Conservation (phyloP, 2,329 filamentous ascomycete genomes). For the Trichoderma brevicompactum region DNA sequence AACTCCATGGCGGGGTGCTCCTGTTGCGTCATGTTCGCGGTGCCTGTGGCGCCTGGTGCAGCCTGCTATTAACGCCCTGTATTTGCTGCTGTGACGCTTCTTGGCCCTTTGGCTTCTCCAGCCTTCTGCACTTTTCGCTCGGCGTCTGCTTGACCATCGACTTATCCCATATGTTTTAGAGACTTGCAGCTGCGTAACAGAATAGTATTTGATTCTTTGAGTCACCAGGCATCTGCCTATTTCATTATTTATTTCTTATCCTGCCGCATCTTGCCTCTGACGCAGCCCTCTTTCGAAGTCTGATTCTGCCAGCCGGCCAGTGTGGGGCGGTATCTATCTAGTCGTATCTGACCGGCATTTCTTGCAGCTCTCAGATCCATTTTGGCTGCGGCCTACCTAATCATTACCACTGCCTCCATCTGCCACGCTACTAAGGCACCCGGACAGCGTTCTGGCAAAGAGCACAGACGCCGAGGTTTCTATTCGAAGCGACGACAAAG, state of each 20-base stretch:
- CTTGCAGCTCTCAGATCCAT: conserved; percentile 17
- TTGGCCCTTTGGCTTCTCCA: not conserved
- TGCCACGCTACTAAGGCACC: not conserved
- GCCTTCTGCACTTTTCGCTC: not conserved
- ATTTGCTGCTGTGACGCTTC: not conserved
- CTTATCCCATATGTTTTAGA: not conserved
- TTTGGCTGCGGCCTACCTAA: not conserved
- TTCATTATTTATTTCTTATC: not conserved
- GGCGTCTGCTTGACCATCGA: not conserved
- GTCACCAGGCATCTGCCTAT: not conserved
- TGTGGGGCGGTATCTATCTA: conserved; percentile 18
- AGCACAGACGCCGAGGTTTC: not conserved
- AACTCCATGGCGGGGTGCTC: conserved; percentile 16
- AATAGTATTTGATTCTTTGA: not conserved
- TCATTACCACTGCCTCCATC: not conserved
- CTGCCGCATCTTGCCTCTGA: not conserved
- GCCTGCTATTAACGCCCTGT: not conserved
- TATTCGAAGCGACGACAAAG: not conserved
- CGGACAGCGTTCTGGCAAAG: not conserved
- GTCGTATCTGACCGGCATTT: conserved; percentile 22
- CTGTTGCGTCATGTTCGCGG: conserved; percentile 42
- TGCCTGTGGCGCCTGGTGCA: conserved; percentile 32
- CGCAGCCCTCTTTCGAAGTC: not conserved
- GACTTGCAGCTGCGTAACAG: not conserved
- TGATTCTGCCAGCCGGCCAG: conserved; percentile 4